Conservation (phyloP, 441 rosid genomes). For the Codiaeum variegatum region DNA sequence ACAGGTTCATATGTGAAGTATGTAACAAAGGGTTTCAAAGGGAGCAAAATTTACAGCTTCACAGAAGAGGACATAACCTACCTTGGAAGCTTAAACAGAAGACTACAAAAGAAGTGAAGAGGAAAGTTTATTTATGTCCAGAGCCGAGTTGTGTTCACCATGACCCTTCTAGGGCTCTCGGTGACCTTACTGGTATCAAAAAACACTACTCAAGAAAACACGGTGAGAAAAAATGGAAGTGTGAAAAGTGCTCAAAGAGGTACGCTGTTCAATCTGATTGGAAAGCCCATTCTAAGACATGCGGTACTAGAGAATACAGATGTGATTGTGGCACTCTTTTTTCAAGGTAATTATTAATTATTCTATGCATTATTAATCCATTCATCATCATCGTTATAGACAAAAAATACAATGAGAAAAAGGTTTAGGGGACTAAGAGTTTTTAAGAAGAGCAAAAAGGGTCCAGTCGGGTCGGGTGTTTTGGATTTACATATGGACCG, state of each 20-base stretch:
- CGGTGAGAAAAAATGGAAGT: constrained; percentile 94
- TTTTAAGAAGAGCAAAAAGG: background rate
- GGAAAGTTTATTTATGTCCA: constrained; percentile 90
- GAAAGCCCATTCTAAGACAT: constrained; percentile 93
- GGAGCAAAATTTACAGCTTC: constrained; percentile 91
- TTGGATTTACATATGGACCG: constrained; percentile 5
- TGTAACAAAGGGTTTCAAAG: constrained; percentile 97
- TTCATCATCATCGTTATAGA: background rate
- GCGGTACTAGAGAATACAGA: constrained; percentile 86
- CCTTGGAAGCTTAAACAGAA: constrained; percentile 95
- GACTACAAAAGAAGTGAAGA: constrained; percentile 69
- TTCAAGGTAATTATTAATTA: constrained; percentile 53
- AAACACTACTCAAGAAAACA: constrained; percentile 88
- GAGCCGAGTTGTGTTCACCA: constrained; percentile 96
- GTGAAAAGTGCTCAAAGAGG: constrained; percentile 78
- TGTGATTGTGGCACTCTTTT: constrained; percentile 94
- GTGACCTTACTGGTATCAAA: constrained; percentile 94
- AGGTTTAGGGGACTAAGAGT: background rate
- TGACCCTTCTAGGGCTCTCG: constrained; percentile 89
- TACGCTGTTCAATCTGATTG: constrained; percentile 97
- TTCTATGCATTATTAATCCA: background rate
- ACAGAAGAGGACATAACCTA: constrained; percentile 90
- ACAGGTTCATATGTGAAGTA: constrained; percentile 90
- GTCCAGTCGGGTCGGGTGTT: background rate
- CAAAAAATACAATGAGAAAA: constrained; percentile 8